Conservation (phyloP, 2,329 filamentous ascomycete genomes). For the Bipolaris oryzae region DNA sequence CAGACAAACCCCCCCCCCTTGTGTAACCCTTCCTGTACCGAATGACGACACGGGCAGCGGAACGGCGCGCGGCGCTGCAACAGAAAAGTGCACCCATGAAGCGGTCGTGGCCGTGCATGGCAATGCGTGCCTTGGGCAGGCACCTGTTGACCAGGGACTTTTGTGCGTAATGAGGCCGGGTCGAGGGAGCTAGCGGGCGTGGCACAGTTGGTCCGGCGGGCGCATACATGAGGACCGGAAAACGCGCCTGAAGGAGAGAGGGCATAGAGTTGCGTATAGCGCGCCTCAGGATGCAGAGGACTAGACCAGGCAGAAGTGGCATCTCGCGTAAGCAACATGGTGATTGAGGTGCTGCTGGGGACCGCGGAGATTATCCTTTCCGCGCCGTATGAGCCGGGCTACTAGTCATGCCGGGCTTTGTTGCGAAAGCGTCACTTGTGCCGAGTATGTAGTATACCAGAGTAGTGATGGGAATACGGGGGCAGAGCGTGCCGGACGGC, state of each 20-base stretch:
- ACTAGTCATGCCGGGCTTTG: conserved; percentile 19
- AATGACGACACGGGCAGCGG: conserved; percentile 23
- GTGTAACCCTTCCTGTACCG: conserved; percentile 12
- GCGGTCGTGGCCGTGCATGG: conserved; percentile 22
- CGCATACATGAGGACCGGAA: conserved; percentile 12
- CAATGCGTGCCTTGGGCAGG: conserved; percentile 17
- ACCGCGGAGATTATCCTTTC: conserved; percentile 26
- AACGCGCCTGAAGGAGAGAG: conserved; percentile 19
- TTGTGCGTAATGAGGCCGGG: conserved; percentile 7
- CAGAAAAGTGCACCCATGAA: conserved; percentile 18
- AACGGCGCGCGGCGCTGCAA: conserved; percentile 32
- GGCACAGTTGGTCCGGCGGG: conserved; percentile 8
- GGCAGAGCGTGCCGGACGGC: background rate
- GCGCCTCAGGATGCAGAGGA: conserved; percentile 17
- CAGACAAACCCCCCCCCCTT: conserved; percentile 3
- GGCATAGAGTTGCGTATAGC: conserved; percentile 1
- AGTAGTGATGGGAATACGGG: conserved; percentile 12
- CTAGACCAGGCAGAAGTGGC: conserved; percentile 18
- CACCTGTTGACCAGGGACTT: background rate
- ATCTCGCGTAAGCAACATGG: conserved; percentile 30
- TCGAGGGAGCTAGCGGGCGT: conserved; percentile 1
- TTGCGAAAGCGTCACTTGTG: conserved; percentile 23
- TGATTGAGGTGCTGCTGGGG: conserved; percentile 17
- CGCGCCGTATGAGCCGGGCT: conserved; percentile 5
- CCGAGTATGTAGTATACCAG: conserved; percentile 13